Conservation (phyloP, 2,329 filamentous ascomycete species). For the Didymella sp. region DNA sequence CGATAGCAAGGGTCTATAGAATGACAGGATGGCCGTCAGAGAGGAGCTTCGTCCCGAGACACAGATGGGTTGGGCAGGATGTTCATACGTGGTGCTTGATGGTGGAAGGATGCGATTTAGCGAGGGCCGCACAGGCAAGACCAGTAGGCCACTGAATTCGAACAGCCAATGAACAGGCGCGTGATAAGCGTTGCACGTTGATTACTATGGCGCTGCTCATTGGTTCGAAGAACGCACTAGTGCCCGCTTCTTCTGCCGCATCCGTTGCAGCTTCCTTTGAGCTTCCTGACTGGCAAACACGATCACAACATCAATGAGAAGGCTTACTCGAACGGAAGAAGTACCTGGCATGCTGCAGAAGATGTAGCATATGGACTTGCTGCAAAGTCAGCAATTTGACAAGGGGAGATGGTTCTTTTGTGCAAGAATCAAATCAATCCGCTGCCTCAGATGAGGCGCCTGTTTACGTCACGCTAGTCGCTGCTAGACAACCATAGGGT, state of each 20-base stretch:
- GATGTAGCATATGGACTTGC: not conserved
- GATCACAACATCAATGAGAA: not conserved
- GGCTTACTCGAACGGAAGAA: not conserved
- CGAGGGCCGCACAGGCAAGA: too few species aligned
- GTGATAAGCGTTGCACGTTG: not conserved
- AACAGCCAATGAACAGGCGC: not conserved
- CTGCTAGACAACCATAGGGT: conserved; percentile 8
- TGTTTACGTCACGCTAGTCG: conserved; percentile 14
- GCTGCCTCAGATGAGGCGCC: not conserved
- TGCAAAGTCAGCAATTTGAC: too few species aligned
- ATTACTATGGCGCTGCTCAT: not conserved
- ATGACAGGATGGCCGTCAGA: too few species aligned
- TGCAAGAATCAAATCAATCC: not conserved
- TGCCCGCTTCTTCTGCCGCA: not conserved
- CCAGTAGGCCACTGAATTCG: too few species aligned
- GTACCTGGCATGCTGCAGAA: not conserved
- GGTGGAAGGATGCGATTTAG: not conserved
- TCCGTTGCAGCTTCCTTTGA: not conserved
- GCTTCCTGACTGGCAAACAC: not conserved
- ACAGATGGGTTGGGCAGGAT: too few species aligned
- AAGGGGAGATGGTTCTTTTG: too few species aligned
- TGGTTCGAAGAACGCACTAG: not conserved
- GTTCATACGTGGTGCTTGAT: not conserved
- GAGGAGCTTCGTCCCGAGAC: too few species aligned
- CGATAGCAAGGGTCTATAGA: too few species aligned